phyloP scores from a whole-genome alignment of 257 asterid genomes.

The Solanum piurae region DNA sequence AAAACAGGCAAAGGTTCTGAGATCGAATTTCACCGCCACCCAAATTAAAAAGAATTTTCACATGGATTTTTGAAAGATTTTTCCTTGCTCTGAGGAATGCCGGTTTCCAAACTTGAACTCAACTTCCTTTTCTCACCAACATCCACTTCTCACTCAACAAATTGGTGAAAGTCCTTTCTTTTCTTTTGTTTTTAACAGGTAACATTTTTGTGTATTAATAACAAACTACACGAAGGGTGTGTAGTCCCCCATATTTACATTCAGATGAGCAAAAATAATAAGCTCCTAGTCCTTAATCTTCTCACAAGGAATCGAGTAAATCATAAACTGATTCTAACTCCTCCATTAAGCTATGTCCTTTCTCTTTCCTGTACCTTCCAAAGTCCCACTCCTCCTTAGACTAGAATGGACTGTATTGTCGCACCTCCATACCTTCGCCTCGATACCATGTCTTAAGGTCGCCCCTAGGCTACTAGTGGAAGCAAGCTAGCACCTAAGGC shows the following conservation, averaged over 20 bases:
- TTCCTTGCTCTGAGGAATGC: not conserved
- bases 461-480: not conserved
- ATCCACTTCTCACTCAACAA: not conserved
- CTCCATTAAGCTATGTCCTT: not conserved
- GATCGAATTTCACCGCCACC: too few species aligned
- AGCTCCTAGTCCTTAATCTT: too few species aligned
- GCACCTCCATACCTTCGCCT: not conserved
- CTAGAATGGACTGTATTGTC: not conserved
- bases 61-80: not conserved
- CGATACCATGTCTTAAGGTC: not conserved
- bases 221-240: too few species aligned
- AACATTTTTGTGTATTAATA: too few species aligned
- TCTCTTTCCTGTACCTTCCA: not conserved
- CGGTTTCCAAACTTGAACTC: not conserved
- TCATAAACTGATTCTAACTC: too few species aligned
- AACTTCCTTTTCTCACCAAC: not conserved
- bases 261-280: not conserved
- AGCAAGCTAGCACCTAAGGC: not conserved
- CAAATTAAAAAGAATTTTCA: too few species aligned
- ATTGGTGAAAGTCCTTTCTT: not conserved
- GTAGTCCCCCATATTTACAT: not conserved
- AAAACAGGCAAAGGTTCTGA: too few species aligned
- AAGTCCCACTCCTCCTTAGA: not conserved
- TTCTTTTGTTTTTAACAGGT: too few species aligned
- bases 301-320: too few species aligned